Evolutionary conservation across 2,329 filamentous ascomycete species (phyloP).

Genomic region (Colletotrichum cereale): DNA sequence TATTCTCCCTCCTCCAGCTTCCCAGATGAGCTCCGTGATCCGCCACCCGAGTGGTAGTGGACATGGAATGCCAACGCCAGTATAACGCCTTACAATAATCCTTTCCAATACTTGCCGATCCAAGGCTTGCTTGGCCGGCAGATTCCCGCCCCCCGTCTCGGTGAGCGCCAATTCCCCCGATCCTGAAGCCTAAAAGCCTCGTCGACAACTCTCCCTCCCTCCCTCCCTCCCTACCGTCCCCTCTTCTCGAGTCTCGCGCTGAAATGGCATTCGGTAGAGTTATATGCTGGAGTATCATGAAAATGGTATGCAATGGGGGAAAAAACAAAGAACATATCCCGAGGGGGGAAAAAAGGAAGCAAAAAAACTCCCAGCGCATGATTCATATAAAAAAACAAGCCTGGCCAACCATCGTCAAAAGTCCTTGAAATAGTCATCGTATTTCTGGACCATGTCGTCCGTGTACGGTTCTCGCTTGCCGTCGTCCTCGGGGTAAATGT

Average conservation of each 20-base stretch:
- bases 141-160: background rate
- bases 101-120: constrained; percentile 10
- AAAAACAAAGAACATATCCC: constrained; percentile 1
- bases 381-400: constrained; percentile 11
- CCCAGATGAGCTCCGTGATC: background rate
- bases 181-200: constrained; percentile 8
- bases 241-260: constrained; percentile 3
- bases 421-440: constrained; percentile 78
- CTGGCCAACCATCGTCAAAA: constrained; percentile 63
- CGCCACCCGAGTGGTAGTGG: background rate
- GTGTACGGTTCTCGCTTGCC: constrained; percentile 75
- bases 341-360: too few relatives aligned
- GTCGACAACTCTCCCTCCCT: background rate
- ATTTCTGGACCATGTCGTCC: constrained; percentile 75
- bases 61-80: constrained; percentile 19
- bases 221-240: background rate
- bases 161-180: constrained; percentile 10
- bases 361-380: constrained; percentile 12
- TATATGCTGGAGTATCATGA: constrained; percentile 35
- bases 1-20: background rate
- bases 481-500: constrained; percentile 84
- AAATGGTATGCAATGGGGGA: constrained; percentile 12
- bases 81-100: constrained; percentile 19
- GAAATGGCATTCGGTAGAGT: constrained; percentile 18
- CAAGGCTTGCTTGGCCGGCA: constrained; percentile 34